Conservation (phyloP, 1,139 yeast species). For the Cylindricascospora bacillispora region DNA sequence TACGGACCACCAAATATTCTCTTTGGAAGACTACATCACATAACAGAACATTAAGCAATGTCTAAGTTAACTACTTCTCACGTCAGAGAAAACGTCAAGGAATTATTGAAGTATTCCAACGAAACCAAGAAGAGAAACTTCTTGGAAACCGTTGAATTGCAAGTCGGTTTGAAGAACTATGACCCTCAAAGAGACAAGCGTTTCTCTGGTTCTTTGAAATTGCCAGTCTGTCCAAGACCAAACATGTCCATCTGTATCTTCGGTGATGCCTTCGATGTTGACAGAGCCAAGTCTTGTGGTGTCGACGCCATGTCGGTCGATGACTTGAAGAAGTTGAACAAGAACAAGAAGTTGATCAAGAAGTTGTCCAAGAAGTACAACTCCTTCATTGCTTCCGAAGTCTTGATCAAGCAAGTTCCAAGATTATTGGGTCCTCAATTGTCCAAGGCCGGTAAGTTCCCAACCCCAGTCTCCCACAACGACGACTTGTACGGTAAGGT, state of each 20-base stretch:
- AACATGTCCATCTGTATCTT: constrained; percentile 99
- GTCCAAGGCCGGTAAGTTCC: constrained; percentile 99
- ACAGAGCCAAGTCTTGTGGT: constrained; percentile 99
- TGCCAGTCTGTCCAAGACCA: constrained; percentile 99
- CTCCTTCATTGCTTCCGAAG: constrained; percentile 99
- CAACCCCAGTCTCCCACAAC: constrained; percentile 99
- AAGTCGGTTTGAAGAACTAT: constrained; percentile 99
- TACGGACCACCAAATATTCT: constrained; percentile 29
- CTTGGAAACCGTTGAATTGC: constrained; percentile 99
- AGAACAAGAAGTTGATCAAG: constrained; percentile 99
- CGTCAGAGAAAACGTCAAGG: constrained; percentile 95
- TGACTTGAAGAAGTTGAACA: constrained; percentile 99
- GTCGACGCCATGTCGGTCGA: constrained; percentile 99
- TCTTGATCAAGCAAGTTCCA: constrained; percentile 98
- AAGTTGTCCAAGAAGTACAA: constrained; percentile 99
- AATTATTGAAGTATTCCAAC: constrained; percentile 78
- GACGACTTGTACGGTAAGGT: constrained; percentile 96
- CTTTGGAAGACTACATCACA: constrained; percentile 54
- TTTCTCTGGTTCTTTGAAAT: constrained; percentile 99
- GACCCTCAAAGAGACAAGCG: constrained; percentile 99
- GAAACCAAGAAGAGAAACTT: constrained; percentile 99
- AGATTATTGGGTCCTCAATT: constrained; percentile 99
- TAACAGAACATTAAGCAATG: constrained; percentile 39
- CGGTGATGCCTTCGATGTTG: constrained; percentile 99
- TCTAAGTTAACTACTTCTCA: constrained; percentile 87